phyloP scores from a whole-genome alignment of 108 stramenopile genomes.

The Cyclotella sp. region DNA sequence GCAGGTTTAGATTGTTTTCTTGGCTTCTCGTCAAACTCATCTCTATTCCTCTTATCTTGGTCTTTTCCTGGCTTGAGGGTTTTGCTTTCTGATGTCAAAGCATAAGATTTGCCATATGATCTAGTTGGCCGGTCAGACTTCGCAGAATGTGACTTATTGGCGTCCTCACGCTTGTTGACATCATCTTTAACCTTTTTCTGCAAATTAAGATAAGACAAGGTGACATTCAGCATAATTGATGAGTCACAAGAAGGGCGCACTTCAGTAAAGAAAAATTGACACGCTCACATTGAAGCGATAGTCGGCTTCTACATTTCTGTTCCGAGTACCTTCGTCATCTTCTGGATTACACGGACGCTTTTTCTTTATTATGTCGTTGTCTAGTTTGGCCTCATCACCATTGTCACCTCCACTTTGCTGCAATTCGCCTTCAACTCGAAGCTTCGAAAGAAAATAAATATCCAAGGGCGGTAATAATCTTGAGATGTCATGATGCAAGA shows the following conservation, averaged over 20 bases:
- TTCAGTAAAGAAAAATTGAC: background rate
- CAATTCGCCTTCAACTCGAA: slow-evolving; percentile 5
- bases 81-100: slow-evolving; percentile 11
- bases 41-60: background rate
- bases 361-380: background rate
- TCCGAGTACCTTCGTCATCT: slow-evolving; percentile 4
- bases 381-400: background rate
- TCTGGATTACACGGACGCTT: background rate
- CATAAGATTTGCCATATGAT: slow-evolving; percentile 22
- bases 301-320: slow-evolving; percentile 20
- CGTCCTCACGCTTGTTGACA: slow-evolving; percentile 15
- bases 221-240: background rate
- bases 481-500: background rate
- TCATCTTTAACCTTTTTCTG: slow-evolving; percentile 24
- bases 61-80: background rate
- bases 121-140: slow-evolving; percentile 25
- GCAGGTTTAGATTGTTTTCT: slow-evolving; percentile 16
- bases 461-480: background rate
- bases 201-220: background rate
- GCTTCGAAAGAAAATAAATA: background rate
- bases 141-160: slow-evolving; percentile 4
- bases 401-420: background rate
- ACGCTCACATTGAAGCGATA: slow-evolving; percentile 9
- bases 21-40: slow-evolving; percentile 1
- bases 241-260: background rate